Base-by-base conservation (phyloP, 2,329 filamentous ascomycete species). In the Penicillium frequentans region DNA sequence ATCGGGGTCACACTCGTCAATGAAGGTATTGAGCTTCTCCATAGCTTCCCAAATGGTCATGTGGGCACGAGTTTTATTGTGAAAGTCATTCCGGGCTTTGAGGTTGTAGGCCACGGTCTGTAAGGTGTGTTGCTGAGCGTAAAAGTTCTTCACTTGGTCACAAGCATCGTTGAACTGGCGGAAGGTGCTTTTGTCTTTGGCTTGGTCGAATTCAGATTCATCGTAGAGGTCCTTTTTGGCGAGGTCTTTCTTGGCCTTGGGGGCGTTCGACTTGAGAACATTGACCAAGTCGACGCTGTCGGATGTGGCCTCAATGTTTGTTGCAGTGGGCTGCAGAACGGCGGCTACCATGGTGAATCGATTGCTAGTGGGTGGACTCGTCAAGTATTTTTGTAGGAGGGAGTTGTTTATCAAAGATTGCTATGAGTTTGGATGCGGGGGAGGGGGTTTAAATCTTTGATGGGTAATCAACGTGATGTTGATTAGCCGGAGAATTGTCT, bases 41-140 rank as follows among this genome's bases (percentile, higher is more conserved):
- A 96, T 95, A 21, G 92, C 92, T 73, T 96, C 82, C 91, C 91
- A 96, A 73, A 96, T 83, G 60, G 87, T 89, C 89, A 96, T 91
- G 73, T 89, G 82, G 14, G 88, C 86, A 53, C 89, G 85, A 1
- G 84, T 84, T 58, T 86, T 84, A 62, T 81, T 82, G 74, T 86
- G 79, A 78, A 91, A 90, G 54, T 82, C 79, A 65, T 88, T 86
- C 52, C 92, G 90, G 13, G 89, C 90, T 61, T 87, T 86, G 44
- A 96, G 82, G 79, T 96, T 96, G 83, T 92, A 95, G 8, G 90
- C 47, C 0, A 80, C 77, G 1, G 77, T 80, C 49, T 79, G 77
- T 64, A 86, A 86, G 70, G 80, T 80, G 75, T 86, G 84, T 64
- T 87, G 84, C 68, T 86, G 90, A 56, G 80, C 82, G 82, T 96